Base-by-base conservation (phyloP, 1,139 yeast species). In the Blastobotrys raffinosifermentans region DNA sequence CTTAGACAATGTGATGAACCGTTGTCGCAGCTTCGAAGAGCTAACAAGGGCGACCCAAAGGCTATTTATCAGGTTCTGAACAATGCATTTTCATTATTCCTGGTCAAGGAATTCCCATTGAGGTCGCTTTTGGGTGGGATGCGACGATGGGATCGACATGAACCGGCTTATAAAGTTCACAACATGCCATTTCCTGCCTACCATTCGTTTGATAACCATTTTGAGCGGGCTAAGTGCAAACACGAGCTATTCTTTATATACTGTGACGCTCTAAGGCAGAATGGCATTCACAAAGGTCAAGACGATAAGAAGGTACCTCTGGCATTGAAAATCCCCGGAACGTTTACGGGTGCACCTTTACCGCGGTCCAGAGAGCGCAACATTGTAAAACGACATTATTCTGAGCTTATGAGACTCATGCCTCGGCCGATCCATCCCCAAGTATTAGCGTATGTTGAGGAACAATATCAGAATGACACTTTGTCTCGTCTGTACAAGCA, bases 281-380 rank as follows among this genome's bases (percentile, higher is more conserved):
- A 37, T 20, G 27, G 34, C 8, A 27, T 40, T 6, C n/a, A 18
- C 17, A 25, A 38, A 3, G 51, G 51, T 14, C 29, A 29, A 7
- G 43, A 46, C 21, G 46, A 46, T 7, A 38, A 50, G 11, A 53
- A 50, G 34, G 40, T 53, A 23, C 21, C 25, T n/a, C 44, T 39
- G 15, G 40, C 41, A 3, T 38, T 44, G 4, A 40, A 31, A 2
- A 38, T 41, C 11, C 45, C 44, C 23, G 51, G 47, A 11, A 46
- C 57, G 1, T 37, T 47, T 2, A 33, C 44, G 7, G 57, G 57
- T 11, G 32, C 26, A 1, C 45, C 45, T 2, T 33, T 51, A 26
- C 51, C 54, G 3, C 25, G 31, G n/a, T 20, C 34, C 21, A 35
- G 55, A 11, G 45, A 44, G 32, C 34, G 37, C 31, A 53, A 51